Percentiles rank a stretch among this genome's conserved stretches.
Evolutionary conservation across 768 basidiomycete species (phyloP).

Genomic region (Boletales sp.): DNA sequence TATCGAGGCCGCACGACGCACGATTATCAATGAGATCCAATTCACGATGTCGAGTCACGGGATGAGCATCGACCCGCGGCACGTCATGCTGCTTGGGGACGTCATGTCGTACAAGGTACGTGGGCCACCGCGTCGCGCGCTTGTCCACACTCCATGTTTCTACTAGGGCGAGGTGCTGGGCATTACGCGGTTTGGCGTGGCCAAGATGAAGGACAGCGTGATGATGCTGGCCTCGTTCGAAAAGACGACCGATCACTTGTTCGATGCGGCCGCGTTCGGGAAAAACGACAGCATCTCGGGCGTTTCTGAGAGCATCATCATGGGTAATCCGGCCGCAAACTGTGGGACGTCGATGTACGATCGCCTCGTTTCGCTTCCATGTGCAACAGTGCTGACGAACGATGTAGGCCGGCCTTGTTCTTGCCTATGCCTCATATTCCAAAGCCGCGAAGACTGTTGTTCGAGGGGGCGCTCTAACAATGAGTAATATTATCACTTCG

Average conservation of each 20-base stretch:
- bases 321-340: conserved; percentile 93
- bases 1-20: conserved; percentile 91
- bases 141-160: not conserved
- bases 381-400: conserved; percentile 2
- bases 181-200: conserved; percentile 97
- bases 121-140: not conserved
- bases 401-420: conserved; percentile 34
- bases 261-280: conserved; percentile 94
- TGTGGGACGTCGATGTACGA: conserved; percentile 92
- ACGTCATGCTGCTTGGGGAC: conserved; percentile 97
- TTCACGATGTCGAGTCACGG: conserved; percentile 97
- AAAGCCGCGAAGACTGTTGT: conserved; percentile 34
- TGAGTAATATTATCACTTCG: not conserved
- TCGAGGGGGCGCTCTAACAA: conserved; percentile 31
- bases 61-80: conserved; percentile 98
- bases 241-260: conserved; percentile 98
- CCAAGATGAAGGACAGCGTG: conserved; percentile 99
- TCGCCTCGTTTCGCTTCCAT: not conserved
- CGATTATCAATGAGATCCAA: conserved; percentile 96
- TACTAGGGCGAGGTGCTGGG: conserved; percentile 90
- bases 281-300: conserved; percentile 95
- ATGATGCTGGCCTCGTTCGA: conserved; percentile 99
- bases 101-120: conserved; percentile 96
- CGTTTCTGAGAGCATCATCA: conserved; percentile 99
- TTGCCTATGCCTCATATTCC: conserved; percentile 29